Evolutionary conservation across 2,329 filamentous ascomycete genomes (phyloP).

Genomic region (Scopulariopsis brevicaulis): DNA sequence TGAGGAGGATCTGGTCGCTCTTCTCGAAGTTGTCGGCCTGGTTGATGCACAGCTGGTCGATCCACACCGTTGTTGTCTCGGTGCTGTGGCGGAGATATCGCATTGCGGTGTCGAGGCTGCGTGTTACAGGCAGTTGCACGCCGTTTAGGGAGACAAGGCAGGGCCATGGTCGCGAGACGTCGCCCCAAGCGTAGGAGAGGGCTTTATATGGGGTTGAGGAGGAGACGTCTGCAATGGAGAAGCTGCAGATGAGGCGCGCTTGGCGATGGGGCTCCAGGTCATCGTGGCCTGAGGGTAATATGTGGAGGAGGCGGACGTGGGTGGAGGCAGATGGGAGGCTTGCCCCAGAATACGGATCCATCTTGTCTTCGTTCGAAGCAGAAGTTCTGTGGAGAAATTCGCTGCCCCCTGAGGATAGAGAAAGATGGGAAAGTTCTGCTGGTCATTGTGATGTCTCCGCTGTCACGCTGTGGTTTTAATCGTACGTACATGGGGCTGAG

Average conservation of each 20-base stretch:
- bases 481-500: not conserved
- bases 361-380: not conserved
- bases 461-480: too few relatives aligned
- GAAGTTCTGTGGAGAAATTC: not conserved
- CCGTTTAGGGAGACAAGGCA: not conserved
- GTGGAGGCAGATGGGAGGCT: not conserved
- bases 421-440: too few relatives aligned
- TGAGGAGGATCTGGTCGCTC: conserved; percentile 11
- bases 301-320: not conserved
- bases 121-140: not conserved
- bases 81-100: not conserved
- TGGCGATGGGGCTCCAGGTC: not conserved
- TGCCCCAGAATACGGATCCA: not conserved
- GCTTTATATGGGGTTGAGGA: conserved; percentile 2
- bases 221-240: not conserved
- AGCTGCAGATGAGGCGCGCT: not conserved
- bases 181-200: conserved; percentile 8
- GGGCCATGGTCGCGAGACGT: not conserved
- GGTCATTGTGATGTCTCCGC: too few relatives aligned
- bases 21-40: conserved; percentile 10
- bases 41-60: conserved; percentile 15
- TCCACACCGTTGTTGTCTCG: conserved; percentile 8
- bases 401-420: not conserved
- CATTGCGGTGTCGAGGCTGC: not conserved
- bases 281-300: not conserved